A percentile compares a stretch with the other conserved stretches of the same genome.
Evolutionary conservation across 2,329 filamentous ascomycete species (phyloP).

Genomic region (Phaeophleospora eucalypticola): DNA sequence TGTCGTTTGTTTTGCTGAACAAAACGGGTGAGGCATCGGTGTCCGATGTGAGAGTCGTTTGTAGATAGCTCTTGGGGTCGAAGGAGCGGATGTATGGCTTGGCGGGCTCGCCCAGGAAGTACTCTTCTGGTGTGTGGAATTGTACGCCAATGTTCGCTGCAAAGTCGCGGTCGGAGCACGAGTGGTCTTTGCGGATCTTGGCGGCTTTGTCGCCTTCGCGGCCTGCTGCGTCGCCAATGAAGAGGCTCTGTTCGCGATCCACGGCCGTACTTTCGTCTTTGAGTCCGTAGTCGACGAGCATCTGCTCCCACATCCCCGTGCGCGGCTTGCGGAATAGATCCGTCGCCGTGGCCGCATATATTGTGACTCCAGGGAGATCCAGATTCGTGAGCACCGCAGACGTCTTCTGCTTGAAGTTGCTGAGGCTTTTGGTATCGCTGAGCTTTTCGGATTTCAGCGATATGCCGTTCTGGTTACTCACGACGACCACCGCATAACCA

Average conservation of each 20-base stretch:
- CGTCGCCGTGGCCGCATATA: slow-evolving; percentile 82
- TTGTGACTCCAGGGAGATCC: slow-evolving; percentile 66
- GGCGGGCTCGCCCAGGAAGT: slow-evolving; percentile 67
- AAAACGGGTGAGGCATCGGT: slow-evolving; percentile 31
- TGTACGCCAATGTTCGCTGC: slow-evolving; percentile 76
- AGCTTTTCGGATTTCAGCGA: slow-evolving; percentile 67
- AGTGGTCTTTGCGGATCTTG: slow-evolving; percentile 52
- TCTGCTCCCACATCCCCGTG: slow-evolving; percentile 78
- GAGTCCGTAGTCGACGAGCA: slow-evolving; percentile 51
- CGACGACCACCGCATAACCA: slow-evolving; percentile 70
- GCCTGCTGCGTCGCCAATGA: slow-evolving; percentile 80
- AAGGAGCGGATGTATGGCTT: slow-evolving; percentile 67
- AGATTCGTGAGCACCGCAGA: slow-evolving; percentile 65
- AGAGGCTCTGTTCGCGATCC: slow-evolving; percentile 70
- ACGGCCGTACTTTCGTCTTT: slow-evolving; percentile 50
- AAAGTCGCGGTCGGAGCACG: slow-evolving; percentile 65
- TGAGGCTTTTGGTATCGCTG: slow-evolving; percentile 61
- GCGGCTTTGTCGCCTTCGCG: slow-evolving; percentile 40
- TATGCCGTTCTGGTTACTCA: slow-evolving; percentile 87
- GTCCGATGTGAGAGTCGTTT: slow-evolving; percentile 20
- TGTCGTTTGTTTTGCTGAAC: slow-evolving; percentile 57
- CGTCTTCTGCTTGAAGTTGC: slow-evolving; percentile 80
- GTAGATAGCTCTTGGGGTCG: slow-evolving; percentile 59
- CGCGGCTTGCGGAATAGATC: slow-evolving; percentile 85
- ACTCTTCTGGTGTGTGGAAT: slow-evolving; percentile 88